Evolutionary conservation across 257 asterid species (phyloP).

Genomic region (Cordia subcordata): DNA sequence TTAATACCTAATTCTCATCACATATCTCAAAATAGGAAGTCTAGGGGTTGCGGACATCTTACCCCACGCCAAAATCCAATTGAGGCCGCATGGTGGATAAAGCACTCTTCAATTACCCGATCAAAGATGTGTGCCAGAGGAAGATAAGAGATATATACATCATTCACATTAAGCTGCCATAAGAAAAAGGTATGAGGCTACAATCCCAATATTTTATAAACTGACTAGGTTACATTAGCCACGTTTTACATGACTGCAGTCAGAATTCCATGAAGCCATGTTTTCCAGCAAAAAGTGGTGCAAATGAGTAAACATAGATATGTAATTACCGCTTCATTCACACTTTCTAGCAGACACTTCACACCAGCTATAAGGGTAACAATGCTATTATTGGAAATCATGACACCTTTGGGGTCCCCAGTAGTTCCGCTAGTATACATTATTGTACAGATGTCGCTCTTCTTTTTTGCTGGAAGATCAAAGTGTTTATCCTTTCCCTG

Average conservation of each 20-base stretch:
- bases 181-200: constrained; percentile 14
- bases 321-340: constrained; percentile 61
- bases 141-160: constrained; percentile 83
- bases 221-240: too few relatives aligned
- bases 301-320: constrained; percentile 9
- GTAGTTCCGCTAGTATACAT: constrained; percentile 99
- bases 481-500: constrained; percentile 69
- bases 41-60: constrained; percentile 19
- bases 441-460: constrained; percentile 82
- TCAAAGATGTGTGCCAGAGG: constrained; percentile 98
- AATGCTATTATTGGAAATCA: constrained; percentile 86
- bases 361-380: constrained; percentile 85
- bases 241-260: too few relatives aligned
- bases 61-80: constrained; percentile 99
- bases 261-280: not conserved
- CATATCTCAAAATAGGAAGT: not conserved
- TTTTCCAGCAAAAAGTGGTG: not conserved
- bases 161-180: constrained; percentile 57
- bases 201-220: not conserved
- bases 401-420: constrained; percentile 97
- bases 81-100: constrained; percentile 77
- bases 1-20: constrained; percentile 4
- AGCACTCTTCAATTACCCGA: constrained; percentile 81
- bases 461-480: constrained; percentile 81
- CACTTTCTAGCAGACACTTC: constrained; percentile 49